Evolutionary conservation across 768 basidiomycete species (phyloP).

Genomic region (Macrolepiota dolichaula): DNA sequence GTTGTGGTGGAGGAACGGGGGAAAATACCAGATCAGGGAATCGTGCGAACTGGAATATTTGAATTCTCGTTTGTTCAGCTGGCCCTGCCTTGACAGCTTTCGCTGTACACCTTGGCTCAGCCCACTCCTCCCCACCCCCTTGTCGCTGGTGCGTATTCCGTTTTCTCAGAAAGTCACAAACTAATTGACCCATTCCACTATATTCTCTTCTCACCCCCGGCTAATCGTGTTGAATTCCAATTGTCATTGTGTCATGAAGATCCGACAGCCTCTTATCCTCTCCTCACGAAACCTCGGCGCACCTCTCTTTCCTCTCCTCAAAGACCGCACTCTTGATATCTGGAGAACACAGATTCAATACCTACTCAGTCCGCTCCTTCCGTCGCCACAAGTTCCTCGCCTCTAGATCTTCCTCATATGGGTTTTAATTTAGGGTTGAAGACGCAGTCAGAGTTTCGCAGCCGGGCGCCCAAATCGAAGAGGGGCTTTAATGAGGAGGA

Average conservation of each 20-base stretch:
- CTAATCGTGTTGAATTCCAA: not conserved
- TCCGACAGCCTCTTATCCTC: not conserved
- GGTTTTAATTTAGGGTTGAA: slow-evolving; percentile 6
- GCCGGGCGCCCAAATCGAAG: not conserved
- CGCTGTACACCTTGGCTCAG: slow-evolving; percentile 5
- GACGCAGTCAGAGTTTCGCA: slow-evolving; percentile 3
- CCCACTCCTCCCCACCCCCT: not conserved
- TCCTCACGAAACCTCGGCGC: not conserved
- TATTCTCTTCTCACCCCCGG: not conserved
- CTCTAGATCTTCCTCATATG: slow-evolving; percentile 1
- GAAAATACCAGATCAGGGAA: slow-evolving; percentile 9
- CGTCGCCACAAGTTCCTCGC: not conserved
- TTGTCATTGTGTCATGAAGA: not conserved
- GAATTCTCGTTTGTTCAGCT: not conserved
- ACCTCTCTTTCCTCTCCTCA: not conserved
- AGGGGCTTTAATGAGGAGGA: slow-evolving; percentile 12
- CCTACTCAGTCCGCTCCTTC: not conserved
- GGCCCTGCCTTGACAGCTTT: not conserved
- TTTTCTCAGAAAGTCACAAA: not conserved
- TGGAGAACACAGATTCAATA: not conserved
- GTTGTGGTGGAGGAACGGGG: not conserved
- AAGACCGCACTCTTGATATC: not conserved
- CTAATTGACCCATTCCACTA: not conserved
- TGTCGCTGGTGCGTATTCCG: not conserved
- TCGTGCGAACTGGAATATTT: slow-evolving; percentile 12